Evolutionary conservation across 2,329 filamentous ascomycete genomes (phyloP).

Genomic region (Fusarium nisikadoi): DNA sequence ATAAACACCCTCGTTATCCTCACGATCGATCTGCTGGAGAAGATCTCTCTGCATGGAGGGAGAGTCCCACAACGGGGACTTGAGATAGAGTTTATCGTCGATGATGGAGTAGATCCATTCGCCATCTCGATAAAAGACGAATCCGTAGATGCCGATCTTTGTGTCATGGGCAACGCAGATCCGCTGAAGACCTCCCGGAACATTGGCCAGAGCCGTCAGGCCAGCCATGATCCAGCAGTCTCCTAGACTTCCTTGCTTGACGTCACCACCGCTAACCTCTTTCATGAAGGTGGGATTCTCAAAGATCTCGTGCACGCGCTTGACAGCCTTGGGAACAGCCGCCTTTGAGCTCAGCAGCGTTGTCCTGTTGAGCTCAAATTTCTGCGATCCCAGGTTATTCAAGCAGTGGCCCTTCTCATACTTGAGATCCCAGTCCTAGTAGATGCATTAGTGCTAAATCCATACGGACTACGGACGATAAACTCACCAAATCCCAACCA

Average conservation of each 20-base stretch:
- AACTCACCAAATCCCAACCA: conserved; percentile 65
- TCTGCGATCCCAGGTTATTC: conserved; percentile 62
- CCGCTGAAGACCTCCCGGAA: conserved; percentile 74
- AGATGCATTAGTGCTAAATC: conserved; percentile 21
- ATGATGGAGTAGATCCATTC: conserved; percentile 94
- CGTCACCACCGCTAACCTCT: conserved; percentile 75
- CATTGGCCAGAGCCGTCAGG: conserved; percentile 79
- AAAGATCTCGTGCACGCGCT: conserved; percentile 79
- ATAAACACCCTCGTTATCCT: conserved; percentile 77
- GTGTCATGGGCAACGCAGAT: conserved; percentile 81
- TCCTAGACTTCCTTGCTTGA: conserved; percentile 81
- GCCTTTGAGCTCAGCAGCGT: conserved; percentile 59
- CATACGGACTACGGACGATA: neutral
- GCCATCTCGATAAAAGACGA: conserved; percentile 88
- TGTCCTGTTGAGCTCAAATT: conserved; percentile 62
- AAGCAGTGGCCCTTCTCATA: conserved; percentile 68
- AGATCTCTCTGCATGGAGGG: conserved; percentile 78
- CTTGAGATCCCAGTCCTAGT: conserved; percentile 74
- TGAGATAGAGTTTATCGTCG: conserved; percentile 89
- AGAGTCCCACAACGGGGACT: conserved; percentile 84
- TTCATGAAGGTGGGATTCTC: conserved; percentile 76
- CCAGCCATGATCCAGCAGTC: conserved; percentile 87
- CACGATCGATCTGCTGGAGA: conserved; percentile 79
- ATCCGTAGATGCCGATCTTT: conserved; percentile 84
- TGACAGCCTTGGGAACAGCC: conserved; percentile 76